Conservation (phyloP, 1,139 yeast genomes). For the Pichia norvegensis region DNA sequence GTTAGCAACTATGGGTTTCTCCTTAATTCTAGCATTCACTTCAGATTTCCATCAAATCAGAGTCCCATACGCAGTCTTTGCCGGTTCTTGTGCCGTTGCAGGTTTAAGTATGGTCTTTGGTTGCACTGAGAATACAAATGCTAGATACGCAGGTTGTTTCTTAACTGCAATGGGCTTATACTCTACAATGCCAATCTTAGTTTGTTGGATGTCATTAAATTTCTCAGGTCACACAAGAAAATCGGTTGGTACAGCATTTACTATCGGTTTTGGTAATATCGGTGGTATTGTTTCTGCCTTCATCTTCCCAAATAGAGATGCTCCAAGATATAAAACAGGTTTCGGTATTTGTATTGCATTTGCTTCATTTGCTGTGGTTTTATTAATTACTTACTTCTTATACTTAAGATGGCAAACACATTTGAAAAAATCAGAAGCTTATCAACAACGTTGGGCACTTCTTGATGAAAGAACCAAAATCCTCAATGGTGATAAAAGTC, state of each 20-base stretch:
- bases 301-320: slow-evolving; percentile 48
- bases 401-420: slow-evolving; percentile 36
- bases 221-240: slow-evolving; percentile 66
- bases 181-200: slow-evolving; percentile 67
- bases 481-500: slow-evolving; percentile 59
- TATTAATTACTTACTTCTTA: slow-evolving; percentile 39
- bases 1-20: slow-evolving; percentile 54
- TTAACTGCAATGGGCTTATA: slow-evolving; percentile 59
- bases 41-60: slow-evolving; percentile 46
- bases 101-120: slow-evolving; percentile 50
- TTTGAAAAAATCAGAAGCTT: slow-evolving; percentile 33
- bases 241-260: slow-evolving; percentile 69
- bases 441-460: slow-evolving; percentile 38
- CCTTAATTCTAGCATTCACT: slow-evolving; percentile 38
- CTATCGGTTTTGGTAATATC: slow-evolving; percentile 75
- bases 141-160: slow-evolving; percentile 70
- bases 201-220: slow-evolving; percentile 67
- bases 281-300: slow-evolving; percentile 74
- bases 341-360: slow-evolving; percentile 44
- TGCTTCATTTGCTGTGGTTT: slow-evolving; percentile 44
- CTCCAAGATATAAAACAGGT: slow-evolving; percentile 55
- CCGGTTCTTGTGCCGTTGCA: slow-evolving; percentile 38
- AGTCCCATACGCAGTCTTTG: slow-evolving; percentile 40
- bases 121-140: slow-evolving; percentile 27
- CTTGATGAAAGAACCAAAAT: slow-evolving; percentile 41